Conservation (phyloP, 1,284 basidiomycete genomes). For the Jaminaea rosea region DNA sequence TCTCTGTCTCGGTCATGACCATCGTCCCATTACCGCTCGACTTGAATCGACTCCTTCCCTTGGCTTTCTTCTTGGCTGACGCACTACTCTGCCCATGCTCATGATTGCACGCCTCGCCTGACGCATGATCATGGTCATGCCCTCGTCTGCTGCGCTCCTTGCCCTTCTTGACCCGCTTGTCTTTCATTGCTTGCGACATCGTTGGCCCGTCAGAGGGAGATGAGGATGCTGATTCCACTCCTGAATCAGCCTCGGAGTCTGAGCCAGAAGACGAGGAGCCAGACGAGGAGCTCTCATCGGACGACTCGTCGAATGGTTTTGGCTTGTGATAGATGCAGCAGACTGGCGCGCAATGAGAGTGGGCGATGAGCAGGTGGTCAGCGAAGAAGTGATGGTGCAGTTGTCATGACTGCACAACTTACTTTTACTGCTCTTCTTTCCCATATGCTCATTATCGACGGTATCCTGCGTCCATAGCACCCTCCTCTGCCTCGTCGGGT, state of each 20-base stretch:
- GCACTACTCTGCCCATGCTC: not conserved
- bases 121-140: not conserved
- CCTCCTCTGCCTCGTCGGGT: too few species aligned
- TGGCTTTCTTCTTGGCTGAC: not conserved
- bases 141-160: not conserved
- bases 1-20: constrained; percentile 4
- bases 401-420: constrained; percentile 2
- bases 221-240: not conserved
- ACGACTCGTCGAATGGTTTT: constrained; percentile 37
- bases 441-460: constrained; percentile 38
- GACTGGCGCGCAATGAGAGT: constrained; percentile 12
- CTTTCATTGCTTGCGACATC: constrained; percentile 1
- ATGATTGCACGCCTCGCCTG: not conserved
- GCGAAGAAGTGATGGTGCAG: not conserved
- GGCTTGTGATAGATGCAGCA: constrained; percentile 46
- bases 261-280: constrained; percentile 3
- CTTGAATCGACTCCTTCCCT: not conserved
- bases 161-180: not conserved
- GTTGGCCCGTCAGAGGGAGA: not conserved
- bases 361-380: not conserved
- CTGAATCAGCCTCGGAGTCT: constrained; percentile 3
- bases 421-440: constrained; percentile 41
- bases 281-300: constrained; percentile 13
- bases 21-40: not conserved
- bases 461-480: constrained; percentile 41